phyloP scores from a whole-genome alignment of 169 alveolate species.

The Plasmodium adleri region DNA sequence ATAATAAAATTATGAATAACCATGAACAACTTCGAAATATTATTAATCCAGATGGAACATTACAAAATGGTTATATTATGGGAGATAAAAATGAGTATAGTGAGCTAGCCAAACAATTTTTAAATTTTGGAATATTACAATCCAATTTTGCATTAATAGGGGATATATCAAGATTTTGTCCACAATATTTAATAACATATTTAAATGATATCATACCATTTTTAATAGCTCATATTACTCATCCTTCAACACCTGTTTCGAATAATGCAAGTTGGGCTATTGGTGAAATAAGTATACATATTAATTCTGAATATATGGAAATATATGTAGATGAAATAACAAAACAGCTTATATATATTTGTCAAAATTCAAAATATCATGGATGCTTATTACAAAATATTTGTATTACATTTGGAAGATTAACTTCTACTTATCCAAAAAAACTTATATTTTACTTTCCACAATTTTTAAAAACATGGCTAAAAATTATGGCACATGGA shows the following conservation, averaged over 20 bases:
- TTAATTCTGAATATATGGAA: conserved; percentile 79
- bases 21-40: conserved; percentile 8
- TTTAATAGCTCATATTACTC: conserved; percentile 77
- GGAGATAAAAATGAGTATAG: conserved; percentile 23
- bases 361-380: conserved; percentile 78
- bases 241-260: conserved; percentile 82
- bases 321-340: conserved; percentile 81
- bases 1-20: conserved; percentile 16
- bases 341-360: conserved; percentile 77
- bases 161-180: conserved; percentile 76
- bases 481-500: conserved; percentile 75
- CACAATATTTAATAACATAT: conserved; percentile 64
- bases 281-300: conserved; percentile 86
- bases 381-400: conserved; percentile 82
- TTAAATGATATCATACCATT: conserved; percentile 73
- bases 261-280: conserved; percentile 93
- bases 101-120: conserved; percentile 58
- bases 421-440: conserved; percentile 67
- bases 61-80: conserved; percentile 14
- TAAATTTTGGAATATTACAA: conserved; percentile 72
- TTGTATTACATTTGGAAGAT: conserved; percentile 86
- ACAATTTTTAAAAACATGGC: conserved; percentile 76
- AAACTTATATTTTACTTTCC: conserved; percentile 69
- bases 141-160: conserved; percentile 77
- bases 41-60: not conserved